Base-by-base conservation (phyloP, 2,329 filamentous ascomycete genomes). In the Dactylellina sp. region DNA sequence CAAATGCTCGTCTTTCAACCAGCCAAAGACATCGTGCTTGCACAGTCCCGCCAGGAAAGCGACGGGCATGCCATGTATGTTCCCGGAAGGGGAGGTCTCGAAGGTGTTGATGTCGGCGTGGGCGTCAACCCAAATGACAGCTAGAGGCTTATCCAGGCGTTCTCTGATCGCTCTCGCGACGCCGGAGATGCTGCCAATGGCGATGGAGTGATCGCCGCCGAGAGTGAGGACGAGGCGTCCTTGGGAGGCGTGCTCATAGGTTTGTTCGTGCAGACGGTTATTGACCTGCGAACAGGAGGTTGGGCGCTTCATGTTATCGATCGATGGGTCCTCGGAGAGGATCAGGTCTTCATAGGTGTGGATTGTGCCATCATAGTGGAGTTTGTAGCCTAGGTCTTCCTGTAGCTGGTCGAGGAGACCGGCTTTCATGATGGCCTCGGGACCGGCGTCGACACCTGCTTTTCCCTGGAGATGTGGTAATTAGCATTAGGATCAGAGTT, bases 21-120 rank as follows among this genome's bases (percentile, higher is more conserved):
- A 99, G 68, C 93, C 93, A 83, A 99, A 98, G 71, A 91, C 87
- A 79, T 95, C 90, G 20, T 77, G 70, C 77, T 84, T 88, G 49
- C 93, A 91, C 66, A 99, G 84, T 0, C 95, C 92, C 0, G 93
- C 93, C 77, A 97, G 82, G 82, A 98, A 99, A 2, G 92, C 88
- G 39, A 98, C 91, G 1, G 95, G 95, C 95, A 99, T 99, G 78
- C 95, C 95, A 83, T 99, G 95, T 76, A 99, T 91, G 83, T 98
- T 98, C 35, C 95, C 95, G 77, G 91, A 95, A 44, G 86, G 91
- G 77, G 90, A 94, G 52, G 88, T 90, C 86, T 98, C 93, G 60
- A 94, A 95, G 0, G 91, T 93, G 84, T 99, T 99, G 85, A 99
- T 97, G 82, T 99, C 95, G 62, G 94, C 90, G 82, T 99, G 95